These are phyloP conservation scores for Wilcoxina mikolae DNA, from an alignment of 495 filamentous ascomycete species.

Conservation along the genomic window DNA sequence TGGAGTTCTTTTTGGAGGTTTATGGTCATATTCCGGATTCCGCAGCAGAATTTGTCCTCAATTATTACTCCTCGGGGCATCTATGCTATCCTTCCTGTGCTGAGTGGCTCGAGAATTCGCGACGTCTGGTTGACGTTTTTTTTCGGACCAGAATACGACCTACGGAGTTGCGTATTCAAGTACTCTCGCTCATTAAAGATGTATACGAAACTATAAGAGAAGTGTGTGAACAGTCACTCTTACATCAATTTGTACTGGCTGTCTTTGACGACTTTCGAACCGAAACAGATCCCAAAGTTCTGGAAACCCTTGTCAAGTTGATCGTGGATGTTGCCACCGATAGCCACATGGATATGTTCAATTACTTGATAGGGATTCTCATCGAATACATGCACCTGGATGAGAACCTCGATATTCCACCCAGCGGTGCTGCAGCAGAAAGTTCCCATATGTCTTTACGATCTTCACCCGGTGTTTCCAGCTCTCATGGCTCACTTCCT, in stretches of 20 bases:
- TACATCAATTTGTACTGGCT: constrained; percentile 32
- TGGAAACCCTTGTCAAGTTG: constrained; percentile 36
- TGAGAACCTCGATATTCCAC: neutral
- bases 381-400: constrained; percentile 22
- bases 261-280: constrained; percentile 35
- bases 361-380: constrained; percentile 38
- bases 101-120: constrained; percentile 51
- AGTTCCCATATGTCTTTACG: neutral
- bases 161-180: constrained; percentile 50
- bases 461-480: neutral
- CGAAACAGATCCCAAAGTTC: constrained; percentile 37
- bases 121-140: constrained; percentile 47
- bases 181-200: constrained; percentile 35
- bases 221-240: constrained; percentile 40
- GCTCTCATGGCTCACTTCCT: constrained; percentile 29
- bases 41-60: constrained; percentile 42
- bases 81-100: constrained; percentile 57
- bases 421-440: neutral
- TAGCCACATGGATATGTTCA: constrained; percentile 38
- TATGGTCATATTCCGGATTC: constrained; percentile 44
- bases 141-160: constrained; percentile 48
- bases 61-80: constrained; percentile 44
- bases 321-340: constrained; percentile 39
- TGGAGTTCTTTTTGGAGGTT: constrained; percentile 53
- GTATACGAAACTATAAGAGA: constrained; percentile 46